phyloP scores from a whole-genome alignment of 164 flowering plant genomes.

The Vitis vinifera region ASM3070453v1 NC_081810.1:2499001-2499500 shows the following conservation, averaged over 20 bases:
- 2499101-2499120: too few species aligned
- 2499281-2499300: conserved; percentile 27
- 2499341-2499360: conserved; percentile 93
- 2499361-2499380: conserved; percentile 98
- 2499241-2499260: background rate
- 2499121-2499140: too few species aligned
- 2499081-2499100: too few species aligned
- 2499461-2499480: background rate
- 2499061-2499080: too few species aligned
- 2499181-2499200: background rate
- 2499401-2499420: conserved; percentile 99
- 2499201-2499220: background rate
- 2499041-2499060: too few species aligned
- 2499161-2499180: background rate
- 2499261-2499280: background rate
- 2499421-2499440: conserved; percentile 92
- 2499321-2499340: conserved; percentile 58
- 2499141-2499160: background rate
- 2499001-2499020: too few species aligned
- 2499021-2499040: too few species aligned
- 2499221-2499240: background rate
- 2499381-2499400: conserved; percentile 96
- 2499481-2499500: background rate
- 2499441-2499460: conserved; percentile 4
- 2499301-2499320: conserved; percentile 75